These are phyloP conservation scores for Rhizopogon vinicolor DNA, from an alignment of 768 basidiomycete species.

Conservation along the genomic window DNA sequence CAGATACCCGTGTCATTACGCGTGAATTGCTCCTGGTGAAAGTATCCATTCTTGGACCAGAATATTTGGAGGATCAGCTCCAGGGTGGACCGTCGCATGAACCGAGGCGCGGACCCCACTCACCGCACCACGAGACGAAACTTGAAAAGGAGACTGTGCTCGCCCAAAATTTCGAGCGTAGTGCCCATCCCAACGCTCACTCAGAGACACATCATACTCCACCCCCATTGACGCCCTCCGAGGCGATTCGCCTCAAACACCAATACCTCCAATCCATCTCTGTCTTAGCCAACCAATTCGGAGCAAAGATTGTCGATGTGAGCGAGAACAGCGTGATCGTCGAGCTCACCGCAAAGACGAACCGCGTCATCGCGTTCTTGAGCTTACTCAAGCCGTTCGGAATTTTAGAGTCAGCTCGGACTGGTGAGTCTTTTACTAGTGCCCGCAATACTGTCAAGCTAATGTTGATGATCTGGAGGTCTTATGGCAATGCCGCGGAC, in stretches of 20 bases:
- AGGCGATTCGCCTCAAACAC: slow-evolving; percentile 87
- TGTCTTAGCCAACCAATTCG: slow-evolving; percentile 81
- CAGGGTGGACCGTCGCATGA: slow-evolving; percentile 81
- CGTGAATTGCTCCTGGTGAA: slow-evolving; percentile 95
- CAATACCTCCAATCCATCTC: slow-evolving; percentile 86
- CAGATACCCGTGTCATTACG: slow-evolving; percentile 84
- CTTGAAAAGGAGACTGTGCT: slow-evolving; percentile 66
- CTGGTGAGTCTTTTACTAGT: slow-evolving; percentile 51
- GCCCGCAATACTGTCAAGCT: slow-evolving; percentile 1
- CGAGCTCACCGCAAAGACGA: slow-evolving; percentile 91
- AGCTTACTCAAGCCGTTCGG: slow-evolving; percentile 91
- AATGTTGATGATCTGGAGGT: slow-evolving; percentile 40
- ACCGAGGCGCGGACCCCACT: slow-evolving; percentile 41
- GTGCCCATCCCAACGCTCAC: slow-evolving; percentile 35
- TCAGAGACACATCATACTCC: slow-evolving; percentile 19
- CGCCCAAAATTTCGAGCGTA: slow-evolving; percentile 74
- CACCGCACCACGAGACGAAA: slow-evolving; percentile 39
- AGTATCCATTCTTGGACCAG: slow-evolving; percentile 94
- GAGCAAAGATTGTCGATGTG: slow-evolving; percentile 90
- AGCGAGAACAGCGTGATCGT: slow-evolving; percentile 94
- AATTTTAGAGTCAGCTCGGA: slow-evolving; percentile 90
- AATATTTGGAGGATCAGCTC: slow-evolving; percentile 93
- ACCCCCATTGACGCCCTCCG: slow-evolving; percentile 61
- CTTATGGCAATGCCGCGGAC: slow-evolving; percentile 99
- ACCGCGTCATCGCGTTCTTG: slow-evolving; percentile 89